A percentile compares a stretch with the other conserved stretches of the same genome.
Evolutionary conservation across 768 basidiomycete genomes (phyloP).

Genomic region (Rhodotorula paludigena): DNA sequence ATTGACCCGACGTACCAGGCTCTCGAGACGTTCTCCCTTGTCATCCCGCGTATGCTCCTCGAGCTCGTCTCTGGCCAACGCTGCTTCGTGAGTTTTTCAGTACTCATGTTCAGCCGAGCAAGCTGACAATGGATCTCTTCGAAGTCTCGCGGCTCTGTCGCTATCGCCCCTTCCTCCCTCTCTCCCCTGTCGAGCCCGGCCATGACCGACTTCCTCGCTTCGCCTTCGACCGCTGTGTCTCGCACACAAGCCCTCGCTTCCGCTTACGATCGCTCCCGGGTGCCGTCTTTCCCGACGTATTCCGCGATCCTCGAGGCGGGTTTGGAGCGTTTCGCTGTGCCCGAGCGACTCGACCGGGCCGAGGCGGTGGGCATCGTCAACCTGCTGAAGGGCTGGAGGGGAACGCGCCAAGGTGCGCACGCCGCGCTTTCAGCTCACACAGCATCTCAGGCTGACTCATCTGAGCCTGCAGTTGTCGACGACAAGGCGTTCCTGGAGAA

Average conservation of each 20-base stretch:
- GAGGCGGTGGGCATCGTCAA: conserved; percentile 33
- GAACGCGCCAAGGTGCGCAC: conserved; percentile 18
- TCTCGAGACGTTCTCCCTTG: conserved; percentile 29
- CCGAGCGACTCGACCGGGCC: conserved; percentile 9
- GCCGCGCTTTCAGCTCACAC: not conserved
- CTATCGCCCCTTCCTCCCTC: conserved; percentile 17
- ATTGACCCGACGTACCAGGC: conserved; percentile 33
- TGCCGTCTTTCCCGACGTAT: conserved; percentile 7
- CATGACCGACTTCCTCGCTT: conserved; percentile 16
- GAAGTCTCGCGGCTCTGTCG: conserved; percentile 7
- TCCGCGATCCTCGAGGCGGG: not conserved
- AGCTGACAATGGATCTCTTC: not conserved
- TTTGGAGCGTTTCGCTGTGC: conserved; percentile 3
- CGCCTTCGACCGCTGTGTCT: not conserved
- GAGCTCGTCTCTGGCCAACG: conserved; percentile 25
- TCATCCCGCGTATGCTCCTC: conserved; percentile 35
- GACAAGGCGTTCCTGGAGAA: conserved; percentile 33
- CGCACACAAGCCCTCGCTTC: not conserved
- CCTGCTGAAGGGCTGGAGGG: conserved; percentile 19
- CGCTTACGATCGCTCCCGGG: conserved; percentile 3
- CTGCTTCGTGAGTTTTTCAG: conserved; percentile 3
- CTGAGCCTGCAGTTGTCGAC: conserved; percentile 13
- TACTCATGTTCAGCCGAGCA: not conserved
- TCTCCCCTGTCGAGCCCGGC: conserved; percentile 6
- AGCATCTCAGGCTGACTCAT: not conserved